Conservation (phyloP, 2,329 filamentous ascomycete species). For the Fonsecaea multimorphosa region DNA sequence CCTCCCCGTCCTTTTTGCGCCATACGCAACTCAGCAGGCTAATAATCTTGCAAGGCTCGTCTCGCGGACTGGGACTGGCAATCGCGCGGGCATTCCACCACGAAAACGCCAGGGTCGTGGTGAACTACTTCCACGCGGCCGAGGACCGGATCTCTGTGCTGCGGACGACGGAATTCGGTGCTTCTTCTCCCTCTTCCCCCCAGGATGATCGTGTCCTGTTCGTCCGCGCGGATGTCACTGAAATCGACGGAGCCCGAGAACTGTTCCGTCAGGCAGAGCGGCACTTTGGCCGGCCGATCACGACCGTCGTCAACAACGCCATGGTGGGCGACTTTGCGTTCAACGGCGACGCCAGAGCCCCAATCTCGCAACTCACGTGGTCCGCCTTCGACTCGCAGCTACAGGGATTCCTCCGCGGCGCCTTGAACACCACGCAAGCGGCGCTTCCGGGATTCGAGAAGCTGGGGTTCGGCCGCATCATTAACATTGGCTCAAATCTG, state of each 20-base stretch:
- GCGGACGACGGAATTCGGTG: slow-evolving; percentile 21
- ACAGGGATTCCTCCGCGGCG: slow-evolving; percentile 31
- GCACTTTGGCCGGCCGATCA: slow-evolving; percentile 30
- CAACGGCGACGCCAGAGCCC: slow-evolving; percentile 35
- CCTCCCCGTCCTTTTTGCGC: not conserved
- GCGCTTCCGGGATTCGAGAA: slow-evolving; percentile 33
- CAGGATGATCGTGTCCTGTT: slow-evolving; percentile 15
- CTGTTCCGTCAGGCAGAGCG: slow-evolving; percentile 26
- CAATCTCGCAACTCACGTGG: slow-evolving; percentile 33
- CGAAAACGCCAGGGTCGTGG: slow-evolving; percentile 28
- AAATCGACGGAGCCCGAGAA: slow-evolving; percentile 23
- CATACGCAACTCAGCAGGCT: not conserved
- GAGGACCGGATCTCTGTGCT: slow-evolving; percentile 11
- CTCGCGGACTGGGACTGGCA: slow-evolving; percentile 32
- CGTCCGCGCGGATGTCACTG: slow-evolving; percentile 32
- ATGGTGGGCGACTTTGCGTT: slow-evolving; percentile 36
- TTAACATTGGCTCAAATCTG: slow-evolving; percentile 37
- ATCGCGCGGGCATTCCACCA: slow-evolving; percentile 29
- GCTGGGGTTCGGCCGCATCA: slow-evolving; percentile 29
- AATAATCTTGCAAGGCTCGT: slow-evolving; percentile 24
- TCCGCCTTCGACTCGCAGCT: slow-evolving; percentile 32
- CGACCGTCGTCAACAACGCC: slow-evolving; percentile 37
- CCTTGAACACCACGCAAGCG: slow-evolving; percentile 36
- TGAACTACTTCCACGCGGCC: slow-evolving; percentile 32
- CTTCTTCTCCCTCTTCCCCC: no score